phyloP scores from a whole-genome alignment of 169 alveolate species.

The Plasmodium vivax region DNA sequence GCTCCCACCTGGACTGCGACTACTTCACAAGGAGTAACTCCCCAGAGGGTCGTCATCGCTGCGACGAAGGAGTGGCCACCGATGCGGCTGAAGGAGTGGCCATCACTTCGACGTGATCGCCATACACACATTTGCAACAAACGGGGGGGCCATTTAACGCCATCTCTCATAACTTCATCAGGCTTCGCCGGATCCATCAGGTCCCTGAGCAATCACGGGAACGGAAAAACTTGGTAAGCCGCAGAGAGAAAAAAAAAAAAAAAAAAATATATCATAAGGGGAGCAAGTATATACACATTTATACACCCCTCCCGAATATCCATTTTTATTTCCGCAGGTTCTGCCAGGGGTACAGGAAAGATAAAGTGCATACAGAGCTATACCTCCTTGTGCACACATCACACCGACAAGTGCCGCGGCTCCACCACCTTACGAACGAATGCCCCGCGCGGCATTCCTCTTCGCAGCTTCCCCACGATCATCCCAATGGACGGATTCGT shows the following conservation, averaged over 20 bases:
- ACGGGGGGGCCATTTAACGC: background rate
- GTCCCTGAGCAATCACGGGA: conserved; percentile 38
- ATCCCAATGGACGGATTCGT: conserved; percentile 75
- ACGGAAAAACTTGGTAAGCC: conserved; percentile 62
- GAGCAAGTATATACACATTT: background rate
- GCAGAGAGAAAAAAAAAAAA: background rate
- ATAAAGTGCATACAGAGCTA: background rate
- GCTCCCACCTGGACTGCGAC: conserved; percentile 60
- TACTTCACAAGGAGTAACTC: conserved; percentile 59
- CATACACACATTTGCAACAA: background rate
- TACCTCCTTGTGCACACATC: background rate
- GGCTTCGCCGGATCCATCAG: conserved; percentile 70
- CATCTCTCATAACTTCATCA: background rate
- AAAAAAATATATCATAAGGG: background rate
- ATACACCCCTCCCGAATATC: background rate
- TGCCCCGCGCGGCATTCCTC: background rate
- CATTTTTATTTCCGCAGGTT: conserved; percentile 38
- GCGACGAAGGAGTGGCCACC: background rate
- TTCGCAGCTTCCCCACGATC: conserved; percentile 68
- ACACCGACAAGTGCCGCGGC: background rate
- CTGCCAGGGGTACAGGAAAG: conserved; percentile 64
- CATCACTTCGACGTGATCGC: background rate
- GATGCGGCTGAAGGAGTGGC: background rate
- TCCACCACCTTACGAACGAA: background rate
- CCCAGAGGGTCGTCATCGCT: background rate